Percentiles rank a stretch among this genome's conserved stretches.
phyloP scores from a whole-genome alignment of 1,284 basidiomycete species.

The Stygiomarasmius scandens region DNA sequence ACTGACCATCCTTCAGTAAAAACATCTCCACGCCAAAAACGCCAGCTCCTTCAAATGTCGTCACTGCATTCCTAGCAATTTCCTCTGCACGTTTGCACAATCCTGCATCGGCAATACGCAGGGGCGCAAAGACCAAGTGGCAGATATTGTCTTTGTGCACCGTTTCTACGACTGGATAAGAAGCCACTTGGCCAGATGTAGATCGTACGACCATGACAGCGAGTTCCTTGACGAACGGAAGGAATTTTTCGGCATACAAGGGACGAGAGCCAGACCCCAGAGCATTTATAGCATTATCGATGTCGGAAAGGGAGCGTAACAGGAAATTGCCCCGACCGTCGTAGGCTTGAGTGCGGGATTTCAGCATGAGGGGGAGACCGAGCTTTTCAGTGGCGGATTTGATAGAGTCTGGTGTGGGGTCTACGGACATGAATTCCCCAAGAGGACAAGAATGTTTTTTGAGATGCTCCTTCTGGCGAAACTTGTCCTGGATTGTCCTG shows the following conservation, averaged over 20 bases:
- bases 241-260: slow-evolving; percentile 95
- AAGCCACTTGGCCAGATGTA: slow-evolving; percentile 70
- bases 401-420: slow-evolving; percentile 54
- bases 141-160: slow-evolving; percentile 95
- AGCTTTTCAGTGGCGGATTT: slow-evolving; percentile 54
- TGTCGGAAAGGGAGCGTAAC: slow-evolving; percentile 34
- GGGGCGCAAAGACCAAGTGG: slow-evolving; percentile 89
- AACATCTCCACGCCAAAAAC: slow-evolving; percentile 99
- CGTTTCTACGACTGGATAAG: slow-evolving; percentile 95
- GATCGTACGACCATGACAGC: slow-evolving; percentile 97
- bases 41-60: slow-evolving; percentile 86
- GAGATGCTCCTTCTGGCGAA: slow-evolving; percentile 85
- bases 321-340: slow-evolving; percentile 96
- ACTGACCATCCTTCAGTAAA: slow-evolving; percentile 81
- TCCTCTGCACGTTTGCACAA: slow-evolving; percentile 66
- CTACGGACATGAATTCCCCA: slow-evolving; percentile 71
- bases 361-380: slow-evolving; percentile 96
- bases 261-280: slow-evolving; percentile 64
- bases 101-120: slow-evolving; percentile 56
- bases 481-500: slow-evolving; percentile 94
- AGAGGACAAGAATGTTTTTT: slow-evolving; percentile 65
- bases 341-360: slow-evolving; percentile 93
- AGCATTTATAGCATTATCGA: slow-evolving; percentile 61
- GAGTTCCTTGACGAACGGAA: slow-evolving; percentile 87
- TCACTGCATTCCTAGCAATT: slow-evolving; percentile 85